These are phyloP conservation scores for Phaffia tasmanica DNA, from an alignment of 768 basidiomycete species.

Conservation along the genomic window DNA sequence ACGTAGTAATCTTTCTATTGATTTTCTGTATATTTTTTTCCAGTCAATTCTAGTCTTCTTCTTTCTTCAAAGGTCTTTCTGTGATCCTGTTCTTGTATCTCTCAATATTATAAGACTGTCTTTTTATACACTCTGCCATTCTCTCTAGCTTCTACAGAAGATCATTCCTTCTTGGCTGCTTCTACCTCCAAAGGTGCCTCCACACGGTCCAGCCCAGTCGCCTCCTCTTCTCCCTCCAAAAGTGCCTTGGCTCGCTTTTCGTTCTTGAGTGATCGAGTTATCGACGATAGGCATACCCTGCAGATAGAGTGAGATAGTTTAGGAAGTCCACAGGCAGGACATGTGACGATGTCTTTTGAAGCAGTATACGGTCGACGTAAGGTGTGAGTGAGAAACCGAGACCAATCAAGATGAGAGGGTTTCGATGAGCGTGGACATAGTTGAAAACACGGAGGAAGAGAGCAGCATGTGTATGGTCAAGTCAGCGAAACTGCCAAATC, in stretches of 20 bases:
- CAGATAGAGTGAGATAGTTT: constrained; percentile 86
- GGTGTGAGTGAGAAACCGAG: background rate
- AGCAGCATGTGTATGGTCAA: background rate
- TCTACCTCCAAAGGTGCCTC: too few relatives aligned
- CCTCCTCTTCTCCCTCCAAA: background rate
- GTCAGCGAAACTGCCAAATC: too few relatives aligned
- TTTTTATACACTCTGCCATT: too few relatives aligned
- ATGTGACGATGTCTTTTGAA: constrained; percentile 67
- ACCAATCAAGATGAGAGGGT: background rate
- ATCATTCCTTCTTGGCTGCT: too few relatives aligned
- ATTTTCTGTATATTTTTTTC: too few relatives aligned
- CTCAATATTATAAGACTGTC: too few relatives aligned
- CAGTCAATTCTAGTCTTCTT: too few relatives aligned
- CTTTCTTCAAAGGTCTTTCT: too few relatives aligned
- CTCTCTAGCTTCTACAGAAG: too few relatives aligned
- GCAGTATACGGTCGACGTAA: constrained; percentile 16
- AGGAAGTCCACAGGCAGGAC: constrained; percentile 75
- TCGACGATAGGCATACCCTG: constrained; percentile 60
- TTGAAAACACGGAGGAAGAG: background rate
- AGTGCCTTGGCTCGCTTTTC: background rate
- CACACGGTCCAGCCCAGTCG: too few relatives aligned
- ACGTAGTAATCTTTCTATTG: too few relatives aligned
- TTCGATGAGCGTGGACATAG: background rate
- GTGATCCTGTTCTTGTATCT: too few relatives aligned
- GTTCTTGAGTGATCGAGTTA: constrained; percentile 43